A percentile compares a stretch with the other conserved stretches of the same genome.
Evolutionary conservation across 2,329 filamentous ascomycete genomes (phyloP).

Genomic region (Xylaria sp.): DNA sequence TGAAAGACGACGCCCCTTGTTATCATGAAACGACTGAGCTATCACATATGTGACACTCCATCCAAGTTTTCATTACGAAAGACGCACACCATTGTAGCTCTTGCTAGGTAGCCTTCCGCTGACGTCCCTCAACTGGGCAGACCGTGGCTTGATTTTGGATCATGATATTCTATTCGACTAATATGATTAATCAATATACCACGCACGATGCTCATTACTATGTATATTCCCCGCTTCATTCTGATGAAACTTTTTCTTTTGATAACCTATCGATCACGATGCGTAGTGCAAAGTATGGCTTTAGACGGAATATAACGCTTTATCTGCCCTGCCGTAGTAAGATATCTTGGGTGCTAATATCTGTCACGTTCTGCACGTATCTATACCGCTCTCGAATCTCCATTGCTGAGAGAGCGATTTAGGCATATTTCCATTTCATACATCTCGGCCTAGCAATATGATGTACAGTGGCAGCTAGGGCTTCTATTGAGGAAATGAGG

Average conservation of each 20-base stretch:
- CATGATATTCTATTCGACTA: neutral
- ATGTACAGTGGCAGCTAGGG: neutral
- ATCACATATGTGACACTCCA: slow-evolving; percentile 1
- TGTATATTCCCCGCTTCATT: neutral
- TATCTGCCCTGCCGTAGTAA: neutral
- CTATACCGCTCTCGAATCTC: neutral
- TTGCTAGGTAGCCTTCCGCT: neutral
- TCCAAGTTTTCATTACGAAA: neutral
- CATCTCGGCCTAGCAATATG: neutral
- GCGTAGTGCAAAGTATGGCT: neutral
- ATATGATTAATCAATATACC: neutral
- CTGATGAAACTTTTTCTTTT: neutral
- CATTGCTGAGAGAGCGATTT: neutral
- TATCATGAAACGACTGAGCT: slow-evolving; percentile 1
- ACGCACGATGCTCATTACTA: neutral
- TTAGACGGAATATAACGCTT: neutral
- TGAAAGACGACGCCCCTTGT: slow-evolving; percentile 10
- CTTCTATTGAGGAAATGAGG: neutral
- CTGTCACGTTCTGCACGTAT: too few species aligned
- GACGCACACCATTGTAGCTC: neutral
- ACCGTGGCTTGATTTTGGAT: neutral
- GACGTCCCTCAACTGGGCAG: neutral
- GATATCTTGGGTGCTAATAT: neutral
- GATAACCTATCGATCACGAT: neutral
- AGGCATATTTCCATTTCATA: neutral